phyloP scores from a whole-genome alignment of 1,139 yeast genomes.

The Taiozyma sp. region DNA sequence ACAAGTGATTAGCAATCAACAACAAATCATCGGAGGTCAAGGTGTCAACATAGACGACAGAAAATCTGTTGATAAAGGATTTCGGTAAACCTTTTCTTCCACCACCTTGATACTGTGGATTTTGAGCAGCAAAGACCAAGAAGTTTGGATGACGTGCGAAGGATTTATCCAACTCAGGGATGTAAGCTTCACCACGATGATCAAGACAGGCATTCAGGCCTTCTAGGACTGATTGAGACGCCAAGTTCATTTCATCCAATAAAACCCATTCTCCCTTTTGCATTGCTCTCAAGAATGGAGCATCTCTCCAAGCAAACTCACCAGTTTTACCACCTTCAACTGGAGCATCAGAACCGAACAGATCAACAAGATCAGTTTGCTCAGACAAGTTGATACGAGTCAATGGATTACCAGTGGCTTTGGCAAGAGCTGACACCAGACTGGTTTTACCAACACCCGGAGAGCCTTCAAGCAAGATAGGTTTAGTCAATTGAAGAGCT shows the following conservation, averaged over 20 bases:
- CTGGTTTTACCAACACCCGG: conserved; percentile 99
- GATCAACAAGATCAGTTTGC: conserved; percentile 91
- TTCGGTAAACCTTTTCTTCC: conserved; percentile 98
- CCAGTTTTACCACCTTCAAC: conserved; percentile 89
- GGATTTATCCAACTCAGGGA: conserved; percentile 86
- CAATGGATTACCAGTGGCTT: conserved; percentile 70
- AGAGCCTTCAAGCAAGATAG: conserved; percentile 90
- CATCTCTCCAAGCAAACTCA: conserved; percentile 95
- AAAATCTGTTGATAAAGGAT: conserved; percentile 91
- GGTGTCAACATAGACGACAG: conserved; percentile 88
- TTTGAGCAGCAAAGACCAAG: conserved; percentile 96
- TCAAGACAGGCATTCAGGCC: conserved; percentile 97
- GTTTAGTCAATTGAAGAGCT: conserved; percentile 89
- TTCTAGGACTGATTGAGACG: conserved; percentile 94
- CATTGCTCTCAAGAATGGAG: conserved; percentile 97
- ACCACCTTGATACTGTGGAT: conserved; percentile 98
- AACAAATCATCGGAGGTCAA: conserved; percentile 66
- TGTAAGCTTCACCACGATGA: conserved; percentile 95
- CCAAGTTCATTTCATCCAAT: conserved; percentile 96
- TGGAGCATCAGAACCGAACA: conserved; percentile 96
- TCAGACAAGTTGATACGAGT: conserved; percentile 93
- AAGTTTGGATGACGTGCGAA: conserved; percentile 82
- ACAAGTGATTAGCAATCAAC: conserved; percentile 68
- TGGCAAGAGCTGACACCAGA: conserved; percentile 81
- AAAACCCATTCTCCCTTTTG: conserved; percentile 96